Percentiles rank a stretch among this genome's conserved stretches.
phyloP scores from a whole-genome alignment of 352 stramenopile genomes.

The Peronospora farinosa region DNA sequence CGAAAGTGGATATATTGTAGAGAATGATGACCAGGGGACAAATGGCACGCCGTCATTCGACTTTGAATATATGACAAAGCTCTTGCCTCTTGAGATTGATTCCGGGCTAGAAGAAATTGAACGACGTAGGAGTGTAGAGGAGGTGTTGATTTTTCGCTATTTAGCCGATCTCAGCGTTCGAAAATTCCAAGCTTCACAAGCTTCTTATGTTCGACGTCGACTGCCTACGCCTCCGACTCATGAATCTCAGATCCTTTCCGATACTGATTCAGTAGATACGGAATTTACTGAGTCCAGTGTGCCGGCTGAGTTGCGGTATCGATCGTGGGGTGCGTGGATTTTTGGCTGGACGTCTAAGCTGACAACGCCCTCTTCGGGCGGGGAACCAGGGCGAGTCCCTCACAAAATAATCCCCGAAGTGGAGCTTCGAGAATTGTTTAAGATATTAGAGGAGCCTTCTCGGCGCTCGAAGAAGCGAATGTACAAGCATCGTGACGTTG shows the following conservation, averaged over 20 bases:
- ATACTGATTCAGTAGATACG: conserved; percentile 77
- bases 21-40: conserved; percentile 14
- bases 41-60: conserved; percentile 2
- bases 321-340: conserved; percentile 80
- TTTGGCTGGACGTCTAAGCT: conserved; percentile 82
- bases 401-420: conserved; percentile 66
- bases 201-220: conserved; percentile 17
- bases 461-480: conserved; percentile 52
- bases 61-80: conserved; percentile 11
- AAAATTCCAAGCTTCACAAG: conserved; percentile 24
- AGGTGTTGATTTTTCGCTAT: conserved; percentile 83
- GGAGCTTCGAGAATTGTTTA: conserved; percentile 81
- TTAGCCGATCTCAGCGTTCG: conserved; percentile 53
- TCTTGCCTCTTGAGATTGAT: conserved; percentile 28
- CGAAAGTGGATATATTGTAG: conserved; percentile 14
- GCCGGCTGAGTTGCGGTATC: conserved; percentile 67
- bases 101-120: conserved; percentile 67
- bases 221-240: conserved; percentile 41
- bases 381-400: conserved; percentile 24
- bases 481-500: conserved; percentile 29
- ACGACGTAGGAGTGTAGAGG: conserved; percentile 58
- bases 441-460: conserved; percentile 77
- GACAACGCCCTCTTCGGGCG: conserved; percentile 27
- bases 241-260: conserved; percentile 44
- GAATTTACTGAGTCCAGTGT: conserved; percentile 62